Evolutionary conservation across 441 rosid genomes (phyloP), one percentile per base, ranked within the genome.

Genomic region (Viola pubescens): DNA sequence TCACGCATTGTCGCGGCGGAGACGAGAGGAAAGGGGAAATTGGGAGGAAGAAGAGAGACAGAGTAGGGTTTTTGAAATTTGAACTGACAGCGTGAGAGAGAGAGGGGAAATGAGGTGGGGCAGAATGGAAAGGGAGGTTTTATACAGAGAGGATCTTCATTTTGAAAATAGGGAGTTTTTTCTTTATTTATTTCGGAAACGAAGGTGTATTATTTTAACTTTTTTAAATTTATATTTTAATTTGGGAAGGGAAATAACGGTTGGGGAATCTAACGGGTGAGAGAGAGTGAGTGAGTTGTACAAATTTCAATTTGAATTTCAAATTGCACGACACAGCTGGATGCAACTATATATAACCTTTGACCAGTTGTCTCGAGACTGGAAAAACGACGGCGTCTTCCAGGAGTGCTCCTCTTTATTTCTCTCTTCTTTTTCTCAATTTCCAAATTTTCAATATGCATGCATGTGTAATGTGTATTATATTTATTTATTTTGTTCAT

Each of bases 1-100:
- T 81, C 85, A 56, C 82, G 78, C 85, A 81, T 81, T 62, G 58
- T 80, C 4, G 6, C 13, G 34, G 34, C 34, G 34, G 34, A 26
- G 34, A 26, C 2, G 34, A 26, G 34, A 26, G 2, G 34, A 26
- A 2, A 26, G 34, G 34, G 34, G 46, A 43, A 43, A 6, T 43
- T 9, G 10, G 10, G 3, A 43, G 46, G 46, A 43, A 43, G 46
- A 5, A 10, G 37, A 19, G 55, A 38, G 48, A 50, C 1, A 42
- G 46, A 43, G 46, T 3, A 43, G 10, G 10, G 46, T 6, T 6
- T 6, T 6, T 6, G 46, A 9, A 6, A 0, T 43, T 6, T 43
- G 10, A 43, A 43, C 3, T 43, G 10, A 43, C 34, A 43, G 10
- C 1, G 46, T 43, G 10, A 43, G 10, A 43, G 1, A 43, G 1